These are phyloP conservation scores for Kuraishia borneana DNA, from an alignment of 805 yeast species.

Conservation along the genomic window DNA sequence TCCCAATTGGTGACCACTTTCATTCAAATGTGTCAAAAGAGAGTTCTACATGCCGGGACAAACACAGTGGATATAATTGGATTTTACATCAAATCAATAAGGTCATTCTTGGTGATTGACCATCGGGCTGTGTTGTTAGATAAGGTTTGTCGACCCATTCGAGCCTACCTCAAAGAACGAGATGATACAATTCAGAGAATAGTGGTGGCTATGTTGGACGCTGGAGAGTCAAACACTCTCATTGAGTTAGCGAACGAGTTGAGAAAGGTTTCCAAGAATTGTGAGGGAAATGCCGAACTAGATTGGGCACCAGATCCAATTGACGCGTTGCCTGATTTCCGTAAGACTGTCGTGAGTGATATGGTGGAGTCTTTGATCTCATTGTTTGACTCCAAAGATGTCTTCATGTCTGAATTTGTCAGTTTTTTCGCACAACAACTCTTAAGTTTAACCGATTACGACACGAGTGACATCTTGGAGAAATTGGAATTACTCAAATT, in stretches of 20 bases:
- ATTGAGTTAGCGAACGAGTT: constrained; percentile 47
- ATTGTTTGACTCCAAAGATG: constrained; percentile 58
- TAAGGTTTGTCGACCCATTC: constrained; percentile 65
- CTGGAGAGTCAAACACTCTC: constrained; percentile 27
- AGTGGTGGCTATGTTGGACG: constrained; percentile 59
- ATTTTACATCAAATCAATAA: constrained; percentile 60
- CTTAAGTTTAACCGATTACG: constrained; percentile 28
- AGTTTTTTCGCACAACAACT: constrained; percentile 47
- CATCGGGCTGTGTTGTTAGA: constrained; percentile 80
- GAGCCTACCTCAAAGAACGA: constrained; percentile 60
- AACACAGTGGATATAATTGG: constrained; percentile 64
- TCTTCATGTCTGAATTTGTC: constrained; percentile 56
- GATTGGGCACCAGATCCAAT: constrained; percentile 81
- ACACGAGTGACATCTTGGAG: constrained; percentile 24
- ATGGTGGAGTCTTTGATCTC: constrained; percentile 62
- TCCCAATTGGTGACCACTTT: constrained; percentile 39
- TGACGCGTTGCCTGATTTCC: constrained; percentile 83
- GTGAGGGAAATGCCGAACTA: too few species aligned
- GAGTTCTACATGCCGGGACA: constrained; percentile 68
- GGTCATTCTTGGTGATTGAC: constrained; percentile 66
- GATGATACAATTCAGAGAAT: constrained; percentile 61
- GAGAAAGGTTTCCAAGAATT: constrained; percentile 18
- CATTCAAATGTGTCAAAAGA: constrained; percentile 26
- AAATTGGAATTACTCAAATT: constrained; percentile 44
- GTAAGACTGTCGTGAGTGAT: constrained; percentile 48